Percentiles rank a stretch among this genome's conserved stretches.
Evolutionary conservation across 306 rosid species (phyloP).

Genomic region (Heteromeles arbutifolia): DNA sequence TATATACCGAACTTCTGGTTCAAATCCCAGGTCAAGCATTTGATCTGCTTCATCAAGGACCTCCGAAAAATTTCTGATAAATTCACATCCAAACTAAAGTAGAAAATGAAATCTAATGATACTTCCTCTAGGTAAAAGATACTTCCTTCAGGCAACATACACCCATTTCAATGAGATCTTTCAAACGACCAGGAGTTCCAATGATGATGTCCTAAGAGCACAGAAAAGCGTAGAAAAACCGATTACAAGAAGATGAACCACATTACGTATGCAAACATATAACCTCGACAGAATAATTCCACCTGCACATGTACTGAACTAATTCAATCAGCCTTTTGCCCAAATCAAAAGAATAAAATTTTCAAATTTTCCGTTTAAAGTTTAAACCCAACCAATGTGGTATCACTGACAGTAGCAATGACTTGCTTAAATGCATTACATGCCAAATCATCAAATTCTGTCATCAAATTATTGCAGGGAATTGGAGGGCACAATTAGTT

Average conservation of each 20-base stretch:
- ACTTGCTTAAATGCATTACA: constrained; percentile 46
- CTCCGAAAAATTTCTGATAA: constrained; percentile 27
- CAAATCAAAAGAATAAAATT: too few species aligned
- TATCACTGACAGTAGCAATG: too few species aligned
- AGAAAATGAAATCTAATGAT: not conserved
- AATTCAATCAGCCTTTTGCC: too few species aligned
- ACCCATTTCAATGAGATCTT: constrained; percentile 89
- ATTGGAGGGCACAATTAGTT: too few species aligned
- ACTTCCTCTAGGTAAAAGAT: constrained; percentile 10
- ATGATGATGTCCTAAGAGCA: constrained; percentile 71
- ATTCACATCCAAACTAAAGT: not conserved
- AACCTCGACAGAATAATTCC: not conserved
- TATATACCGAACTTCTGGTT: constrained; percentile 59
- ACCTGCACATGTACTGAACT: too few species aligned
- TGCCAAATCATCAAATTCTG: constrained; percentile 98
- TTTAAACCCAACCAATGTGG: too few species aligned
- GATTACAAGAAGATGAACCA: not conserved
- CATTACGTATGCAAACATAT: not conserved
- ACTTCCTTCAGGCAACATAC: constrained; percentile 65
- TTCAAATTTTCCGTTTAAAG: too few species aligned
- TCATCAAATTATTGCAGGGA: constrained; percentile 7
- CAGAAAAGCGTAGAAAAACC: not conserved
- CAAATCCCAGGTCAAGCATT: constrained; percentile 99
- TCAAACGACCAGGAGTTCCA: constrained; percentile 96
- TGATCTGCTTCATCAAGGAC: constrained; percentile 99